Base-by-base conservation (phyloP, 2,329 filamentous ascomycete species). In the Rhinocladiella mackenziei region DNA sequence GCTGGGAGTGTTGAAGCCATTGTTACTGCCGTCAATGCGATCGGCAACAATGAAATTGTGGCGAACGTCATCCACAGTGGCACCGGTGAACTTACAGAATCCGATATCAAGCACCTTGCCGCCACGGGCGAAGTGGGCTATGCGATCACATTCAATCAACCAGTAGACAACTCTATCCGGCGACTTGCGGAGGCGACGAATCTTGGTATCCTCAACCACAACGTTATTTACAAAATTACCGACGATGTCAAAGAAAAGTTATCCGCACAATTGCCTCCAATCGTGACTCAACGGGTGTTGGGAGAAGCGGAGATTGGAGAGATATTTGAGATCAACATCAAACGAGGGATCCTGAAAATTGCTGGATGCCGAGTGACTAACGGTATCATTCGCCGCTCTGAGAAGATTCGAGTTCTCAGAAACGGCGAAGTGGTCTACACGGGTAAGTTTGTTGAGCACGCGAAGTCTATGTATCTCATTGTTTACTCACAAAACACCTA, bases 1-100 rank as follows among this genome's bases (percentile, higher is more conserved):
- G 86, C 84, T 50, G 92, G 92, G 26, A 97, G 91, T 0, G 89
- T 89, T 0, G 92, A 98, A 69, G 92, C 92, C 2, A 84, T 97
- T 2, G 74, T 82, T 48, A 83, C 86, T 36, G 83, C 84, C 6
- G 75, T 98, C 46, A 71, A 81, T 49, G 80, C 83, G 47, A 74
- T 96, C 51, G 89, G 89, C 52, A 95, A 84, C 67, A 81, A 88
- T 56, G 88, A 97, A 62, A 83, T 96, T 28, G 78, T 74, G 22
- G 78, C 89, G 10, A 79, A 81, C 44, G 74, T 98, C 46, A 77
- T 98, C 25, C 81, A 84, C 15, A 83, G 84, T 3, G 80, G 76
- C 2, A 84, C 92, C 1, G 94, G 92, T 1, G 74, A 81, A 17
- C 76, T 97, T 30, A 80, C 77, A 23, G 87, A 96, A 67, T 94